These are phyloP conservation scores for Elaeis guineensis DNA, from an alignment of 176 grass and related monocot species.

Conservation along the genomic window DNA sequence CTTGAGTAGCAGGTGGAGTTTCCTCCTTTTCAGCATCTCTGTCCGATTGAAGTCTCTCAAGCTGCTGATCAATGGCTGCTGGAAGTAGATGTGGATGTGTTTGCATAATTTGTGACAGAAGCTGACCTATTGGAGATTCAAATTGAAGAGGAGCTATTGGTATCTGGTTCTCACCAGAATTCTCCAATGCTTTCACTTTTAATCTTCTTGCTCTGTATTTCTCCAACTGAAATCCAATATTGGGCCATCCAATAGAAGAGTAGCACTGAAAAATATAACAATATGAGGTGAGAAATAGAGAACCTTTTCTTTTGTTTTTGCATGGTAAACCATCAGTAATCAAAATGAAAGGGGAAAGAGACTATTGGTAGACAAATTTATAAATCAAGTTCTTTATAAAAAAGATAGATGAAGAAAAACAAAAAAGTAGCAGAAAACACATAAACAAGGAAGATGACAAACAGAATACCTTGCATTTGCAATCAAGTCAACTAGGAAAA, in stretches of 20 bases:
- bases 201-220: slow-evolving; percentile 28
- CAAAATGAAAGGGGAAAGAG: too few species aligned
- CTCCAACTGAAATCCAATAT: slow-evolving; percentile 27
- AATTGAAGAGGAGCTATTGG: slow-evolving; percentile 67
- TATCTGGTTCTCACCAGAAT: slow-evolving; percentile 40
- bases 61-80: slow-evolving; percentile 81
- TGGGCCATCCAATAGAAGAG: slow-evolving; percentile 26
- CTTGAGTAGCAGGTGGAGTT: slow-evolving; percentile 38
- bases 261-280: slow-evolving; percentile 30
- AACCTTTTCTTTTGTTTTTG: too few species aligned
- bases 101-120: slow-evolving; percentile 75
- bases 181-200: slow-evolving; percentile 40
- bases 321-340: too few species aligned
- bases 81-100: slow-evolving; percentile 72
- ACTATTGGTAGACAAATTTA: too few species aligned
- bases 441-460: too few species aligned
- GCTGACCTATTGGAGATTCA: slow-evolving; percentile 80
- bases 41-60: slow-evolving; percentile 66
- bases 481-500: too few species aligned
- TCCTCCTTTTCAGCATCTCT: slow-evolving; percentile 59
- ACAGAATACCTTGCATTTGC: too few species aligned
- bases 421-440: too few species aligned
- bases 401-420: too few species aligned
- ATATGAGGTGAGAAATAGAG: not conserved
- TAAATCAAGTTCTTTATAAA: too few species aligned